A percentile compares a stretch with the other conserved stretches of the same genome.
phyloP scores from a whole-genome alignment of 805 yeast species.

The Saccharomycopsis microspora region DNA sequence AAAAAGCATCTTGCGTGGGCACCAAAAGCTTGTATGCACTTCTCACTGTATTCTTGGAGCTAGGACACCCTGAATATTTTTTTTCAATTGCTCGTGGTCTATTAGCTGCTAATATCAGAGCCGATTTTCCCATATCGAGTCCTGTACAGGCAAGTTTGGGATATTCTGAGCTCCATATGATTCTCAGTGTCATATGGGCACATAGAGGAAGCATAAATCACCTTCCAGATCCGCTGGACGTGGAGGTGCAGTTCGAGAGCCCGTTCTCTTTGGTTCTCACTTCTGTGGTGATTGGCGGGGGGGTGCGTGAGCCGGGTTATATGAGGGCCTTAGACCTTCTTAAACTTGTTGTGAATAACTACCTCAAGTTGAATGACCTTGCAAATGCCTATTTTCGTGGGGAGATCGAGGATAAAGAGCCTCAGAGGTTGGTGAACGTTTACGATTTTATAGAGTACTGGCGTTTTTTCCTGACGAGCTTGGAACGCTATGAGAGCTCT shows the following conservation, averaged over 20 bases:
- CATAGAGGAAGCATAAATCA: constrained; percentile 6
- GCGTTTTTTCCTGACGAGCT: constrained; percentile 3
- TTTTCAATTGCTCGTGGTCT: constrained; percentile 8
- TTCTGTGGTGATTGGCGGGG: not conserved
- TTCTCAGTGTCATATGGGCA: constrained; percentile 2
- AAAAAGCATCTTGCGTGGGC: too few species aligned
- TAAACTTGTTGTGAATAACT: constrained; percentile 12
- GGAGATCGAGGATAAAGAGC: not conserved
- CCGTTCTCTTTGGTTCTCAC: not conserved
- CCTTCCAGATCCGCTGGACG: constrained; percentile 6
- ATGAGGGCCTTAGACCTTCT: constrained; percentile 9
- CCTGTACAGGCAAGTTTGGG: constrained; percentile 4
- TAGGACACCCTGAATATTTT: constrained; percentile 8
- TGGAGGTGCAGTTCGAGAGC: constrained; percentile 12
- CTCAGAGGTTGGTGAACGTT: constrained; percentile 1
- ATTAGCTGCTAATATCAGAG: constrained; percentile 3
- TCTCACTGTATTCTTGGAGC: not conserved
- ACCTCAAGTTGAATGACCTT: constrained; percentile 13
- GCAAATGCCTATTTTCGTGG: constrained; percentile 1
- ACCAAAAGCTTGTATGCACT: constrained; percentile 1
- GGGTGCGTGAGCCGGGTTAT: not conserved
- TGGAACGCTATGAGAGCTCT: constrained; percentile 4
- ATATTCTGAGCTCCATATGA: constrained; percentile 10
- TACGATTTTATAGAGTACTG: constrained; percentile 10
- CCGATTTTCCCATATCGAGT: not conserved